Conservation (phyloP, 306 rosid species). For the Prunus salicina region DNA sequence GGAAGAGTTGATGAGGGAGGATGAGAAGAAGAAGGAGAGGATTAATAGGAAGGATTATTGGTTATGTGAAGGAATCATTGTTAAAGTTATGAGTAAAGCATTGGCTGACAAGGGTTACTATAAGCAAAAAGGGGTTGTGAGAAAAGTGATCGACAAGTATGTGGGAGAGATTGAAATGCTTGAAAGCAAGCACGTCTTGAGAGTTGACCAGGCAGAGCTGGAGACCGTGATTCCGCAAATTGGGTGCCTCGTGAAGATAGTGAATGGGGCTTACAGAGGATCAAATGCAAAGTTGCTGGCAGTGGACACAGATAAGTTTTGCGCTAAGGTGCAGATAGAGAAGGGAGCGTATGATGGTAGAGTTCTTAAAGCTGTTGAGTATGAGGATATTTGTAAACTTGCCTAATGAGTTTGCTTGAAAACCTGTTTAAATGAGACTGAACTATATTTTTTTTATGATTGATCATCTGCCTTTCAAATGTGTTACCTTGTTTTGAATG, state of each 20-base stretch:
- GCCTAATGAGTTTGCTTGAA: slow-evolving; percentile 29
- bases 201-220: slow-evolving; percentile 85
- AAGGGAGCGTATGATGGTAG: slow-evolving; percentile 89
- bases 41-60: slow-evolving; percentile 83
- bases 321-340: slow-evolving; percentile 87
- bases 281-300: slow-evolving; percentile 64
- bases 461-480: not conserved
- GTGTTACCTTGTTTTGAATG: not conserved
- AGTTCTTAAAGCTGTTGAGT: slow-evolving; percentile 76
- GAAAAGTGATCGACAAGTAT: slow-evolving; percentile 74
- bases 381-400: slow-evolving; percentile 75
- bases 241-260: slow-evolving; percentile 81
- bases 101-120: slow-evolving; percentile 85
- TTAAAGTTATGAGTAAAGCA: slow-evolving; percentile 85
- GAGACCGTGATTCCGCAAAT: slow-evolving; percentile 90
- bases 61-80: slow-evolving; percentile 72
- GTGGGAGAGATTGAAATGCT: slow-evolving; percentile 90
- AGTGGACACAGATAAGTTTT: slow-evolving; percentile 61
- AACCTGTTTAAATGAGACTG: not conserved
- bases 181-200: slow-evolving; percentile 76
- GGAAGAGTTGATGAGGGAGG: slow-evolving; percentile 81
- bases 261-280: slow-evolving; percentile 89
- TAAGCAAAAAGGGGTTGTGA: slow-evolving; percentile 80
- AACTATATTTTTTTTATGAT: not conserved
- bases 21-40: slow-evolving; percentile 84